Evolutionary conservation across 1,284 basidiomycete genomes (phyloP), one percentile per base, ranked within the genome.

Genomic region (Apiotrichum siamense): DNA sequence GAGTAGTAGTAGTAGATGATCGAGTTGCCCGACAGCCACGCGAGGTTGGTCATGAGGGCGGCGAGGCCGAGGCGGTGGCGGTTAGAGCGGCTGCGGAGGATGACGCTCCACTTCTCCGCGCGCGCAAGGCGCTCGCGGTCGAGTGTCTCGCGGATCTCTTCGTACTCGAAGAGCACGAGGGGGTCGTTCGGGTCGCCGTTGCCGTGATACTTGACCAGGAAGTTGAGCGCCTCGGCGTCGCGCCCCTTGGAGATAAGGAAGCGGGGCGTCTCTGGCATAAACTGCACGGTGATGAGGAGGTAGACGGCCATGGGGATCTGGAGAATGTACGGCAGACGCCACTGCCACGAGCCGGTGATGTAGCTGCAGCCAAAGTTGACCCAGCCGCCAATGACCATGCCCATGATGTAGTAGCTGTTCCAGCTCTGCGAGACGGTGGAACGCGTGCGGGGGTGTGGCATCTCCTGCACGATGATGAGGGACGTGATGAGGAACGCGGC

Each of bases 171-270:
- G 37, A 80, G 75, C 26, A 90, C 88, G 18, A 90, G 78, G 35
- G 82, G 79, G 59, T 83, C 76, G 26, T 77, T 71, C 33, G 68
- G 72, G 65, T 89, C 77, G 23, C 88, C 88, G 35, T 77, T 74
- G 43, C 86, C 88, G 64, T 90, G 88, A 23, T 88, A 79, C 62
- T 88, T 83, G 23, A 86, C 84, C 32, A 91, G 78, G 58, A 90
- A 82, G 57, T 83, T 74, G 27, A 88, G 77, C 0, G 87, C 88
- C 59, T 88, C 86, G 0, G 78, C 78, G 40, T 85, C 80, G 6
- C 62, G 54, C 21, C 66, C 67, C 48, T 73, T 63, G 49, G 58
- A 54, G 40, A 70, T 54, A 27, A 74, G 59, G 61, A 69, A 74
- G 31, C 72, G 64, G 9, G 72, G 72, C 0, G 69, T 73, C 54